Conservation (phyloP, 768 basidiomycete species). For the Boletales sp. region DNA sequence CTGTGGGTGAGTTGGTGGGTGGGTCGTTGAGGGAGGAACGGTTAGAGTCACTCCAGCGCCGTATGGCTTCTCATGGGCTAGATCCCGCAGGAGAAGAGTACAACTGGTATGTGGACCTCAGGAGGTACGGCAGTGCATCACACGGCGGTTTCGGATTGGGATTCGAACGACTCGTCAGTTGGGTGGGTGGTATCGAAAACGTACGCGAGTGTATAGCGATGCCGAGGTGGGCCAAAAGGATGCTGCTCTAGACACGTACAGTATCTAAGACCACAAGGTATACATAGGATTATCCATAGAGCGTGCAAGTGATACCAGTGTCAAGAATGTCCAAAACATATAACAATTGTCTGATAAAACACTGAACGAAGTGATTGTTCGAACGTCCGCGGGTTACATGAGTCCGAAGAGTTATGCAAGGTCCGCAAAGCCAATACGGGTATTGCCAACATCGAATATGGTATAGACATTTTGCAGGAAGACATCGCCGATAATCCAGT, state of each 20-base stretch:
- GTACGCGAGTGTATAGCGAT: slow-evolving; percentile 91
- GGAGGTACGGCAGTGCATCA: slow-evolving; percentile 81
- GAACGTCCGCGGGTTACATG: neutral
- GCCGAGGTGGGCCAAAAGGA: slow-evolving; percentile 83
- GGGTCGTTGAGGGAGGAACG: slow-evolving; percentile 89
- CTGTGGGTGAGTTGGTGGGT: slow-evolving; percentile 85
- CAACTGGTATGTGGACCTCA: slow-evolving; percentile 79
- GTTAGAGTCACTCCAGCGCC: slow-evolving; percentile 42
- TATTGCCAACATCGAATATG: slow-evolving; percentile 30
- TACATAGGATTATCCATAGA: no score
- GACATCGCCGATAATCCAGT: slow-evolving; percentile 34
- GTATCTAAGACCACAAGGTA: no score
- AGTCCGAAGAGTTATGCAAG: slow-evolving; percentile 13
- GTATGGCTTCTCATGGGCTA: slow-evolving; percentile 48
- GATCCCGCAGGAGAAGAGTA: slow-evolving; percentile 39
- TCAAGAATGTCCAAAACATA: neutral
- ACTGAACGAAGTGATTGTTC: no score
- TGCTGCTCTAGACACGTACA: slow-evolving; percentile 47
- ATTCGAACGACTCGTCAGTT: slow-evolving; percentile 85
- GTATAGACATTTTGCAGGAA: slow-evolving; percentile 33
- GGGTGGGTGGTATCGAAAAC: slow-evolving; percentile 85
- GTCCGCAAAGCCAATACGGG: slow-evolving; percentile 40
- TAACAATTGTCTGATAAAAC: slow-evolving; percentile 2
- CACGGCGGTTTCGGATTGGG: slow-evolving; percentile 97
- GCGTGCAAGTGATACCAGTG: neutral